Percentiles rank a stretch among this genome's conserved stretches.
Conservation (phyloP, 2,329 filamentous ascomycete genomes). For the Ampelomyces quisqualis region DNA sequence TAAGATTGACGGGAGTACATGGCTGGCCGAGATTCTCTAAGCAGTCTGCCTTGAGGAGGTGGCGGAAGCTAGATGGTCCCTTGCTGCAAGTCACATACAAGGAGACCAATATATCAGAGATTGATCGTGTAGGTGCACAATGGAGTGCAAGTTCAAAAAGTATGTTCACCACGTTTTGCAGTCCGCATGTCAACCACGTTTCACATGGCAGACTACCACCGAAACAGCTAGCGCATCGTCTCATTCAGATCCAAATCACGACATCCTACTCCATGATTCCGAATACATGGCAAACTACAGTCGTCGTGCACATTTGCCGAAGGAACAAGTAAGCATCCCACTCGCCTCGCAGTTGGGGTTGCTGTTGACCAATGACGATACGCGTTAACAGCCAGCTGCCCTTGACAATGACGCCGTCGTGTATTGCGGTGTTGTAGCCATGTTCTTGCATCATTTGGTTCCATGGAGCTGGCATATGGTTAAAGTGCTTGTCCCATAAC, state of each 20-base stretch:
- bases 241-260: constrained; percentile 27
- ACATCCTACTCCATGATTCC: constrained; percentile 39
- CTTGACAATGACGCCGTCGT: constrained; percentile 10
- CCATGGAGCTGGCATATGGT: constrained; percentile 7
- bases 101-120: too few species aligned
- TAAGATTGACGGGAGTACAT: too few species aligned
- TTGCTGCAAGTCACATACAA: too few species aligned
- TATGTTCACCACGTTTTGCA: too few species aligned
- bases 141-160: too few species aligned
- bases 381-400: constrained; percentile 1
- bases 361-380: constrained; percentile 22
- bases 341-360: constrained; percentile 10
- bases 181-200: too few species aligned
- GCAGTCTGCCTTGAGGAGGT: too few species aligned
- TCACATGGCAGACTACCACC: too few species aligned
- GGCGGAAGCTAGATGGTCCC: too few species aligned
- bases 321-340: constrained; percentile 8
- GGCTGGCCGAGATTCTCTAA: too few species aligned
- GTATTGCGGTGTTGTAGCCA: constrained; percentile 16
- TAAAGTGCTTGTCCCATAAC: constrained; percentile 1
- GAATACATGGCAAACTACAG: constrained; percentile 18
- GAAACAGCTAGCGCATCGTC: constrained; percentile 1
- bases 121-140: too few species aligned
- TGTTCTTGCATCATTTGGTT: constrained; percentile 37
- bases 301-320: constrained; percentile 10